These are phyloP conservation scores for Bocquillonia castaneifolia DNA, from an alignment of 441 rosid genomes.

Conservation along the genomic window DNA sequence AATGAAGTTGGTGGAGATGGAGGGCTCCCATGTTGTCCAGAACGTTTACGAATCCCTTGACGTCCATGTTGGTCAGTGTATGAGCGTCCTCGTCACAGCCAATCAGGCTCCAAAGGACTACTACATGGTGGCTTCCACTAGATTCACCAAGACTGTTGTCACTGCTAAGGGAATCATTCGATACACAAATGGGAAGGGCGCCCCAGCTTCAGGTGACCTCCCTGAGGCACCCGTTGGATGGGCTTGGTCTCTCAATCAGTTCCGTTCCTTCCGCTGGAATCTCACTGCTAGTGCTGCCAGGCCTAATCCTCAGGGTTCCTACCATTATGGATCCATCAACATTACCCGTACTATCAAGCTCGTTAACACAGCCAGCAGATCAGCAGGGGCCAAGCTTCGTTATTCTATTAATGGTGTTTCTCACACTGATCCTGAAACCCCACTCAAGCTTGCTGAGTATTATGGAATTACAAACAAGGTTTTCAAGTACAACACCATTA, in stretches of 20 bases:
- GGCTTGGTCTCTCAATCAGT: slow-evolving; percentile 79
- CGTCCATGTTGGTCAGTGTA: slow-evolving; percentile 79
- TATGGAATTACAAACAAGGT: slow-evolving; percentile 71
- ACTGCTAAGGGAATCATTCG: no score
- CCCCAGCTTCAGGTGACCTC: no score
- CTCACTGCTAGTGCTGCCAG: slow-evolving; percentile 94
- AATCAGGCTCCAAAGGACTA: slow-evolving; percentile 71
- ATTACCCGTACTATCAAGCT: slow-evolving; percentile 57
- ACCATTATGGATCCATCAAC: slow-evolving; percentile 83
- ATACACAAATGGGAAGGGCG: no score
- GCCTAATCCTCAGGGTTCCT: slow-evolving; percentile 95
- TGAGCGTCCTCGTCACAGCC: slow-evolving; percentile 69
- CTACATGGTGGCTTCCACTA: slow-evolving; percentile 72
- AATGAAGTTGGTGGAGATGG: slow-evolving; percentile 85
- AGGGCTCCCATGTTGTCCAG: slow-evolving; percentile 88
- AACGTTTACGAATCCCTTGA: slow-evolving; percentile 59
- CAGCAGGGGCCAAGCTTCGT: slow-evolving; percentile 69
- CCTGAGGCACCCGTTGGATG: no score
- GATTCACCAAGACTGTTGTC: no score
- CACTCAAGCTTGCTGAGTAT: slow-evolving; percentile 77
- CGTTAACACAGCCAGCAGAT: slow-evolving; percentile 66
- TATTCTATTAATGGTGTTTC: slow-evolving; percentile 79
- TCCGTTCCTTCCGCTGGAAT: slow-evolving; percentile 58
- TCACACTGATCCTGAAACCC: slow-evolving; percentile 62
- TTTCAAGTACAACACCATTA: slow-evolving; percentile 51